Evolutionary conservation across 1,139 yeast species (phyloP).

Genomic region (Yamadazyma atmosphaerica): DNA sequence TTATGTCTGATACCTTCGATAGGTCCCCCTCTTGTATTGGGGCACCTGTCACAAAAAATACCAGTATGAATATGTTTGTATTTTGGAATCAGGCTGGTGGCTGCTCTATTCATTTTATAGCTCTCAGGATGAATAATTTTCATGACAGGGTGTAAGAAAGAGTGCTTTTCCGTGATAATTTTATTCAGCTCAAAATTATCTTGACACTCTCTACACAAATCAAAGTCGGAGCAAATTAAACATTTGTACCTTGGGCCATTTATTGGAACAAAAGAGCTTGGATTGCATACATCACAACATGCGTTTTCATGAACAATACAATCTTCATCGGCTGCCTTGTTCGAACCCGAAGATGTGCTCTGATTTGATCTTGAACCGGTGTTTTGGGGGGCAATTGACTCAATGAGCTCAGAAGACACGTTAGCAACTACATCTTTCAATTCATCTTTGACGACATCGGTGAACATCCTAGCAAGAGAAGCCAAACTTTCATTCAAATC

Average conservation of each 20-base stretch:
- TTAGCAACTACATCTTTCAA: conserved; percentile 14
- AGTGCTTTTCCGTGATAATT: conserved; percentile 19
- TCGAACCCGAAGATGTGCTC: too few relatives aligned
- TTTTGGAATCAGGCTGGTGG: conserved; percentile 5
- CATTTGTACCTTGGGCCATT: conserved; percentile 56
- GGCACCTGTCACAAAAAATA: conserved; percentile 44
- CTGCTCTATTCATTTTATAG: conserved; percentile 8
- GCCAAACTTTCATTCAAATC: conserved; percentile 6
- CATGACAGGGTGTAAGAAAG: conserved; percentile 31
- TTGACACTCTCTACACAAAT: conserved; percentile 57
- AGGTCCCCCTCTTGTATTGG: conserved; percentile 24
- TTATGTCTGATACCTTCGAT: conserved; percentile 53
- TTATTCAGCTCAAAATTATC: conserved; percentile 13
- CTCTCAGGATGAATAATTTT: conserved; percentile 25
- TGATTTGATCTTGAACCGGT: too few relatives aligned
- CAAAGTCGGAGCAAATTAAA: conserved; percentile 54
- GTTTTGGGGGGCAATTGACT: conserved; percentile 6
- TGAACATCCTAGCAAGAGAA: conserved; percentile 14
- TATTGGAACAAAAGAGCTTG: conserved; percentile 29
- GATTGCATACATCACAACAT: conserved; percentile 46
- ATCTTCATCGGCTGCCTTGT: background rate
- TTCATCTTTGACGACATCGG: conserved; percentile 17
- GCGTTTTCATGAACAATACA: conserved; percentile 21
- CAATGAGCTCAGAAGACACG: conserved; percentile 11
- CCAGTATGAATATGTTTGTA: conserved; percentile 17